Evolutionary conservation across 371 early-diverging fungal genomes (phyloP), one percentile per base, ranked within the genome.

Genomic region (Lichtheimia hyalospora): DNA sequence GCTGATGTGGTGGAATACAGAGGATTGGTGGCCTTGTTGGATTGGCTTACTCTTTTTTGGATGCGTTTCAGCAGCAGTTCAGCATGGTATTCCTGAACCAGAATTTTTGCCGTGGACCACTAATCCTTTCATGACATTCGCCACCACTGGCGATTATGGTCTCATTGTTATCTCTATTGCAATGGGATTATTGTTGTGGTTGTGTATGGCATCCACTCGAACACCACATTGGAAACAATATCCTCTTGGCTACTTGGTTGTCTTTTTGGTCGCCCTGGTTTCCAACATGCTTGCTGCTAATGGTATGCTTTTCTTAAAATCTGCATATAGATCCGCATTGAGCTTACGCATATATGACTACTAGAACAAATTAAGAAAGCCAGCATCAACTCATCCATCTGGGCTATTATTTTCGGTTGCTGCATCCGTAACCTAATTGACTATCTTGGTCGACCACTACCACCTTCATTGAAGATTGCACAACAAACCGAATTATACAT

Each of bases 11-110:
- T 85, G 86, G 86, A 85, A 85, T 61, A 72, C 77, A 21, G 83
- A 83, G 54, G 86, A 85, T 56, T 85, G 86, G 86, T 84, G 84
- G 86, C 73, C 86, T 8, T 80, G 81, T 46, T 84, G 84, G 84
- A 83, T 84, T 49, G 86, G 86, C 14, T 71, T 84, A 24, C 68
- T 83, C 27, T 81, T 84, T 60, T 85, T 85, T 68, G 84, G 81
- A 23, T 67, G 79, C 58, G 71, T 84, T 18, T 62, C 72, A 0
- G 69, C 73, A 41, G 78, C 79, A 16, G 84, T 85, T 7, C 69
- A 65, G 10, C 61, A 81, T 51, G 70, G 51, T 23, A 72, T 85
- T 52, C 77, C 77, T 0, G 64, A 71, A 20, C 84, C 86, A 2
- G 52, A 67, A n/a, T 85, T 85, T 64, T 25, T 70, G 24, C 42